phyloP scores from a whole-genome alignment of 371 early-diverging fungal genomes.

The Cokeromyces recurvatus region DNA sequence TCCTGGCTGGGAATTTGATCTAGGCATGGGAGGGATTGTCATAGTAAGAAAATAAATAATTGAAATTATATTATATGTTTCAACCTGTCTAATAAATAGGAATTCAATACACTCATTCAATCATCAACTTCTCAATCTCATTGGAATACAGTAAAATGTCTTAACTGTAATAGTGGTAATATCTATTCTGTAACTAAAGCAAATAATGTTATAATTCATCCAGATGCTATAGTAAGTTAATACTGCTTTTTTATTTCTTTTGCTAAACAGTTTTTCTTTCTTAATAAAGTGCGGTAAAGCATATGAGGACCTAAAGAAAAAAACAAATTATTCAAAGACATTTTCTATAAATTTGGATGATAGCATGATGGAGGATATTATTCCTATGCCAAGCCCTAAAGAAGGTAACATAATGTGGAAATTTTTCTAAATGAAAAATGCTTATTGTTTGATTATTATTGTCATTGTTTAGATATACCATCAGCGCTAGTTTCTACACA shows the following conservation, averaged over 20 bases:
- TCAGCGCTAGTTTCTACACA: constrained; percentile 13
- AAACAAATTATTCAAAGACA: constrained; percentile 16
- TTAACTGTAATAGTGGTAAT: constrained; percentile 26
- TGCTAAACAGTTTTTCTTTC: too few species aligned
- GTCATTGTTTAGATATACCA: constrained; percentile 15
- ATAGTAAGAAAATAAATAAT: constrained; percentile 20
- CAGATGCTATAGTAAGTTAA: constrained; percentile 7
- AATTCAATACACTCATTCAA: constrained; percentile 11
- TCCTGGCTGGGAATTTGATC: constrained; percentile 34
- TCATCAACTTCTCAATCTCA: constrained; percentile 1
- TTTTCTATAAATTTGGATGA: constrained; percentile 21
- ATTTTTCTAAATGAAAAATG: not conserved
- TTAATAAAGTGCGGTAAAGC: not conserved
- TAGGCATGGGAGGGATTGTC: constrained; percentile 39
- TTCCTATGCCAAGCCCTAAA: constrained; percentile 3
- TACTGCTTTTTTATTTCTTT: too few species aligned
- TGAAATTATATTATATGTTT: too few species aligned
- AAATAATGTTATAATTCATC: constrained; percentile 18
- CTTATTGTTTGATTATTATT: too few species aligned
- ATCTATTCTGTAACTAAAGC: constrained; percentile 25
- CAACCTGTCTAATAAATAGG: too few species aligned
- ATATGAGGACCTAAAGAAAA: too few species aligned
- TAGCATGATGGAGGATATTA: not conserved
- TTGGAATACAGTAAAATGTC: constrained; percentile 28
- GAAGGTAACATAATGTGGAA: constrained; percentile 1